Evolutionary conservation across 2,329 filamentous ascomycete genomes (phyloP), one percentile per base, ranked within the genome.

Genomic region (Teratosphaeria viscida): DNA sequence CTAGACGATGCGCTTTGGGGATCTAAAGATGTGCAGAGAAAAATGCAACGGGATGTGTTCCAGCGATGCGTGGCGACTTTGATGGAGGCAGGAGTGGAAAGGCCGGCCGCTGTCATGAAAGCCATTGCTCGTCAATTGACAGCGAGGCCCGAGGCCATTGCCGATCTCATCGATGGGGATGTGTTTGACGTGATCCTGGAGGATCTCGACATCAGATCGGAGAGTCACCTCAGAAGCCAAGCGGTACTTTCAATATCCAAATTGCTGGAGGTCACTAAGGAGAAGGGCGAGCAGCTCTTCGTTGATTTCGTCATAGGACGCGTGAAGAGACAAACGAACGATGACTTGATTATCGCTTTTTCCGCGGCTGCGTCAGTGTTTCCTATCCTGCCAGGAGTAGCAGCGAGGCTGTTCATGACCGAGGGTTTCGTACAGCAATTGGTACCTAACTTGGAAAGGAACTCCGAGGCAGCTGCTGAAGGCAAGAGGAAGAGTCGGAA

Each of bases 331-430:
- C 86, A 86, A 57, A 92, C 88, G 27, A 89, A 91, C 64, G 92
- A 96, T 68, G 90, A 95, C 73, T 84, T 95, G 65, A 90, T 96
- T 58, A 81, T 94, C 56, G 92, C 92, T 5, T 97, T 96, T 72
- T 97, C 92, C 57, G 91, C 92, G n/a, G 90, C 91, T 5, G 85
- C 91, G 1, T 85, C 86, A 26, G 84, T 95, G 8, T 99, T 99
- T 71, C 92, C 94, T 1, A 82, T 99, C 57, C 85, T 89, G 2
- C 88, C 90, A 2, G 82, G 86, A 59, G 82, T 89, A 52, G 89
- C 87, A 1, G 81, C 89, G 2, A 80, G 85, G 61, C 79, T 97
- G 43, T 96, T 99, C 72, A 82, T 97, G 59, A 91, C 86, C 39
- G 90, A 96, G 65, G 90, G 90, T 2, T 97, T 99, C 68, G 78